Conservation (phyloP, 768 basidiomycete genomes). For the Collybia nuda region DNA sequence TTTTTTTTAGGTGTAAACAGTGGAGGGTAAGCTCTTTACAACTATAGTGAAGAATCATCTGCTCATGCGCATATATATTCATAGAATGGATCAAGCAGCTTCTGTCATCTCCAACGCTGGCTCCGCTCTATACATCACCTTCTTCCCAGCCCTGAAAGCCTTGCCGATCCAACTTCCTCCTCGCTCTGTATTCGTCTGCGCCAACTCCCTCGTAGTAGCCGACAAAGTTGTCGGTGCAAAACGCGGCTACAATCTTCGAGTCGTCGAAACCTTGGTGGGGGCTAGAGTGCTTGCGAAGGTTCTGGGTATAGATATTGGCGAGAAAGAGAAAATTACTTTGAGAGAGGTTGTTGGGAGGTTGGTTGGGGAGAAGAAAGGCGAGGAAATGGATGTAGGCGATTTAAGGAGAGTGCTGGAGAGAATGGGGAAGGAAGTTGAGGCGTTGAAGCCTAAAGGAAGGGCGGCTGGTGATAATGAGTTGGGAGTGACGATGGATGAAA, state of each 20-base stretch:
- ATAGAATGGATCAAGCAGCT: slow-evolving; percentile 89
- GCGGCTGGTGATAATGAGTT: slow-evolving; percentile 38
- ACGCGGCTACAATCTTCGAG: slow-evolving; percentile 83
- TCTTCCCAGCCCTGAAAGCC: slow-evolving; percentile 72
- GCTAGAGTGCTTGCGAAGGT: slow-evolving; percentile 69
- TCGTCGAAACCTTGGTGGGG: slow-evolving; percentile 85
- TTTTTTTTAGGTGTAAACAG: slow-evolving; percentile 59
- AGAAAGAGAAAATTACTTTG: slow-evolving; percentile 57
- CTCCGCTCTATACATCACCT: slow-evolving; percentile 77
- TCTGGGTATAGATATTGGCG: slow-evolving; percentile 45
- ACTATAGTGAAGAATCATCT: neutral
- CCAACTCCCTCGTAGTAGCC: slow-evolving; percentile 82
- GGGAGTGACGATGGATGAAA: slow-evolving; percentile 73
- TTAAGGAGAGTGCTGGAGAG: slow-evolving; percentile 48
- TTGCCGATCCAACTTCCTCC: slow-evolving; percentile 61
- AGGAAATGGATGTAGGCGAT: slow-evolving; percentile 42
- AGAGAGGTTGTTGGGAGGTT: slow-evolving; percentile 66
- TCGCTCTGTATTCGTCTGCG: slow-evolving; percentile 66
- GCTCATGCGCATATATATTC: slow-evolving; percentile 7
- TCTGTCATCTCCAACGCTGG: slow-evolving; percentile 74
- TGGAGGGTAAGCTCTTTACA: slow-evolving; percentile 56
- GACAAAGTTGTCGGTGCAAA: slow-evolving; percentile 80
- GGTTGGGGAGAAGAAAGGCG: slow-evolving; percentile 43
- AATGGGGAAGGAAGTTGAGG: slow-evolving; percentile 47
- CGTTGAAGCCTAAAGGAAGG: slow-evolving; percentile 43